Conservation (phyloP, 78 protist genomes). For the Dictyostelium purpureum region DNA sequence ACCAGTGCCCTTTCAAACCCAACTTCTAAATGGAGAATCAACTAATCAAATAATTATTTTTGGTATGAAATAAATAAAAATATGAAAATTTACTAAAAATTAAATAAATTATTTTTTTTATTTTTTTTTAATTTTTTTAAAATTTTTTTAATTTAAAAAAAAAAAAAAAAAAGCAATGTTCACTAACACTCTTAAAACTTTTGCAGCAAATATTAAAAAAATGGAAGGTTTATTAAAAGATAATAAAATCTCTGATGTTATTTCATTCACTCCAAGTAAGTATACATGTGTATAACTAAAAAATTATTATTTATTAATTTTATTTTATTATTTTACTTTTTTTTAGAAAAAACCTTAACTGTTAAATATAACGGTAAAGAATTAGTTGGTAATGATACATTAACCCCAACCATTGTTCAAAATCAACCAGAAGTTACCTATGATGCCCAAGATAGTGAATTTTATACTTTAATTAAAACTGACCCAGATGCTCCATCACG, state of each 20-base stretch:
- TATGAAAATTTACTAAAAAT: too few relatives aligned
- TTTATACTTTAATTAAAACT: conserved; percentile 11
- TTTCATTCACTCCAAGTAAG: conserved; percentile 20
- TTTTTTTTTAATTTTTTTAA: too few relatives aligned
- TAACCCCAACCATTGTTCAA: conserved; percentile 21
- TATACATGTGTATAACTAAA: neutral
- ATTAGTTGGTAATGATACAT: neutral
- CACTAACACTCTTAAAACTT: neutral
- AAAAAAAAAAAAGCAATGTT: too few relatives aligned
- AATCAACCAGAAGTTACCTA: conserved; percentile 27
- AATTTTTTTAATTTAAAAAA: too few relatives aligned
- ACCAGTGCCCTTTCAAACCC: too few relatives aligned
- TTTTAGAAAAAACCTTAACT: conserved; percentile 1
- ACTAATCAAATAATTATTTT: too few relatives aligned
- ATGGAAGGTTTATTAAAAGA: neutral
- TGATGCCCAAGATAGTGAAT: conserved; percentile 18
- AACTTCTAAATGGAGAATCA: too few relatives aligned
- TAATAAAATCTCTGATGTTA: conserved; percentile 2
- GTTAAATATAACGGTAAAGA: conserved; percentile 1
- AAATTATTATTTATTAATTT: neutral
- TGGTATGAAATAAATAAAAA: too few relatives aligned
- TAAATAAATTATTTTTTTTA: too few relatives aligned
- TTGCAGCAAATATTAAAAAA: neutral
- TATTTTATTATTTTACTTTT: neutral
- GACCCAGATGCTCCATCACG: conserved; percentile 77